Evolutionary conservation across 139 green algal genomes (phyloP), one percentile per base, ranked within the genome.

Genomic region (Eudorina sp.): DNA sequence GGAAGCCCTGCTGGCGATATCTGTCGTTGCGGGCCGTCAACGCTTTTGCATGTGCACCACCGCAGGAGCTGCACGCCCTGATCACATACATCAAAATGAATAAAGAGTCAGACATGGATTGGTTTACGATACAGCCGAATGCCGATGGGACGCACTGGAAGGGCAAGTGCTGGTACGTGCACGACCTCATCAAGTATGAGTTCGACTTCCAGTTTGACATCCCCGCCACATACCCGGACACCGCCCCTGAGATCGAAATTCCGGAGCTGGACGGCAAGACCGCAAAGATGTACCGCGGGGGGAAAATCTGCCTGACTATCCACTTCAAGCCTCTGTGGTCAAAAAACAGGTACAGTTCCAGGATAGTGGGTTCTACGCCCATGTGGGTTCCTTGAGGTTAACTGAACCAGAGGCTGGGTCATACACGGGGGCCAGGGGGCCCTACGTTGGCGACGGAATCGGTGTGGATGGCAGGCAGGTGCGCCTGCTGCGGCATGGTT

Each of bases 141-240:
- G 97, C 89, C 91, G 96, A 31, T 13, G 98, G 97, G 46, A 98
- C 95, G 11, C 89, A 94, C 40, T 99, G 98, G 98, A 89, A 84
- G 36, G 96, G 95, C 8, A 96, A 96, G 83, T 98, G 95, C 92
- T 97, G 96, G 92, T 99, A 99, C 64, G 86, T 99, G 5, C 97
- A 99, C 90, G 96, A 99, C 48, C 92, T 98, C 25, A 92, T 99
- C 27, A 97, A 96, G 84, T 99, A 99, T 89, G 97, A 99, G 84
- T 99, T 99, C 81, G 96, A 98, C 89, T 98, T 99, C 82, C 87
- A 95, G 86, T 99, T 99, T 90, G 98, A 99, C 40, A 96, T 99
- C 45, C 98, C 98, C 5, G 96, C 95, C 45, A 98, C 96, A n/a
- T 99, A 99, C 91, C 97, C 97, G 4, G 83, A 92, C 14, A 96